These are phyloP conservation scores for Alternaria longipes DNA, from an alignment of 2,329 filamentous ascomycete genomes.

Conservation along the genomic window DNA sequence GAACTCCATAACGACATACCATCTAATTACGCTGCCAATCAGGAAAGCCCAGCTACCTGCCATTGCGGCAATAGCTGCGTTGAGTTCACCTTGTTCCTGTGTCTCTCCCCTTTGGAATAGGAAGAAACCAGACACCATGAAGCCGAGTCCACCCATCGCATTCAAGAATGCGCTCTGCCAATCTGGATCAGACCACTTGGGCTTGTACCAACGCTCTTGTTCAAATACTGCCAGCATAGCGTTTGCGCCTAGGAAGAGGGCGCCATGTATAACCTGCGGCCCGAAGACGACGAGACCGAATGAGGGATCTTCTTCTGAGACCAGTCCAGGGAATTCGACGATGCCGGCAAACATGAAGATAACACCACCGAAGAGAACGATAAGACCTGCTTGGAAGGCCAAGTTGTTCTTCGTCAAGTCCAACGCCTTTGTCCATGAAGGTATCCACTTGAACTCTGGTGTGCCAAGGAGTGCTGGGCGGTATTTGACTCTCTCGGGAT, in stretches of 20 bases:
- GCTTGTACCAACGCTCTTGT: constrained; percentile 41
- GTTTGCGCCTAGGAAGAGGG: constrained; percentile 39
- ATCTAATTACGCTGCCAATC: constrained; percentile 35
- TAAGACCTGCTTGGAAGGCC: constrained; percentile 42
- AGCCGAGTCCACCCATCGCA: constrained; percentile 36
- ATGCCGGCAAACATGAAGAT: constrained; percentile 44
- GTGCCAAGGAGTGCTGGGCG: constrained; percentile 37
- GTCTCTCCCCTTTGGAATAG: constrained; percentile 23
- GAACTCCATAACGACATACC: constrained; percentile 33
- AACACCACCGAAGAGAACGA: constrained; percentile 41
- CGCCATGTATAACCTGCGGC: constrained; percentile 37
- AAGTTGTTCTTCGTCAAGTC: constrained; percentile 30
- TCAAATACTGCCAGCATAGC: constrained; percentile 35
- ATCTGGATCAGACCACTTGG: constrained; percentile 32
- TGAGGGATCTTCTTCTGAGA: constrained; percentile 23
- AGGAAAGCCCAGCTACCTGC: constrained; percentile 40
- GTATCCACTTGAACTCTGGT: constrained; percentile 39
- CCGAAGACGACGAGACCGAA: constrained; percentile 35
- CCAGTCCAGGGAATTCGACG: constrained; percentile 38
- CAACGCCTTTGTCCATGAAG: constrained; percentile 23
- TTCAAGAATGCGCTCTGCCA: constrained; percentile 42
- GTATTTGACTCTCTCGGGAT: constrained; percentile 22
- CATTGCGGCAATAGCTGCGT: constrained; percentile 30
- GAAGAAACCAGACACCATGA: constrained; percentile 41
- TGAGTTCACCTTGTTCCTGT: constrained; percentile 2